phyloP scores from a whole-genome alignment of 345 rosid species.

The Hibiscus mutabilis region DNA sequence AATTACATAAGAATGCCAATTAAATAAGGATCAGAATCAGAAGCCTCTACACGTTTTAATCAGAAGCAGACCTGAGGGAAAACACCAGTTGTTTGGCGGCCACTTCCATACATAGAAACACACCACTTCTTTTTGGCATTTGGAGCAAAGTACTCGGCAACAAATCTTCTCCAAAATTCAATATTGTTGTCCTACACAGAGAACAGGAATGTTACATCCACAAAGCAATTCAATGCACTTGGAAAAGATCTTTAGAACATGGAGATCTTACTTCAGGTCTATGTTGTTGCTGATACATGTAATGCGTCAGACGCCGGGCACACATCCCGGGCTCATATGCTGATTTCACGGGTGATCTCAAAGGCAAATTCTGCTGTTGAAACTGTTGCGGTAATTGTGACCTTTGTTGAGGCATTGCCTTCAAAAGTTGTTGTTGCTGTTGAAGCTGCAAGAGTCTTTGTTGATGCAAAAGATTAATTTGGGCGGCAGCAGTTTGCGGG shows the following conservation, averaged over 20 bases:
- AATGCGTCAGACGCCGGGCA: conserved; percentile 84
- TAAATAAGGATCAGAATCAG: neutral
- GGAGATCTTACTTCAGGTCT: conserved; percentile 75
- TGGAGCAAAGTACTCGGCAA: conserved; percentile 84
- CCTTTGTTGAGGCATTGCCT: conserved; percentile 80
- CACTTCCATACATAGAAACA: conserved; percentile 98
- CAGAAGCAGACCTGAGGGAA: conserved; percentile 78
- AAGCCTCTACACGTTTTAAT: neutral
- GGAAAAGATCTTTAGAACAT: neutral
- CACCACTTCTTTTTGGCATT: conserved; percentile 97
- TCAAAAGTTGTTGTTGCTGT: conserved; percentile 63
- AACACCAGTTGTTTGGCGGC: conserved; percentile 91
- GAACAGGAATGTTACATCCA: conserved; percentile 17
- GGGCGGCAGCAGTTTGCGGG: conserved; percentile 44
- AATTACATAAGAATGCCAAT: neutral
- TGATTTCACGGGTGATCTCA: conserved; percentile 64
- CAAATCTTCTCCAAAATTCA: conserved; percentile 98
- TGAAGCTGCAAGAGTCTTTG: conserved; percentile 74
- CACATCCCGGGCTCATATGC: conserved; percentile 93
- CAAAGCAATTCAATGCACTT: conserved; percentile 6
- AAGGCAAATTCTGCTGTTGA: conserved; percentile 70
- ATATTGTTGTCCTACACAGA: conserved; percentile 80
- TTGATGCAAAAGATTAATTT: conserved; percentile 62
- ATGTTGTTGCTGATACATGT: conserved; percentile 89
- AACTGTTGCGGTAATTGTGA: conserved; percentile 69